Evolutionary conservation across 73 alveolate species (phyloP), one percentile per base, ranked within the genome.

Genomic region (Symbiodinium pilosum): DNA sequence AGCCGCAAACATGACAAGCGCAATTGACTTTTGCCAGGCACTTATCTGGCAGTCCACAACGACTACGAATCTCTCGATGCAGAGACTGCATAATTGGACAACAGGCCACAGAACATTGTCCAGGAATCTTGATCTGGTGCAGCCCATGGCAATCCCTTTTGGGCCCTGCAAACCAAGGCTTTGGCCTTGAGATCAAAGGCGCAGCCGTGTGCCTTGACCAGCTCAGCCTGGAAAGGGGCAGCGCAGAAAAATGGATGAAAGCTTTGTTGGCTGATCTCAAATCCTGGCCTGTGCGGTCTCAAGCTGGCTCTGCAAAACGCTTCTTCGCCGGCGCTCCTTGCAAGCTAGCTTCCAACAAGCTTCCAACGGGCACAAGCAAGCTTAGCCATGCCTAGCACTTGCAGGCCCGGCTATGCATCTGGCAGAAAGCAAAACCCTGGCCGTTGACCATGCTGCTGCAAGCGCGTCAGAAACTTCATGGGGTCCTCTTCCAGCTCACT

Each of bases 151-250:
- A 16, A 47, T 47, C 16, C 64, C 64, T 47, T 47, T 7, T 47
- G 64, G n/a, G n/a, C n/a, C n/a, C n/a, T n/a, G n/a, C n/a, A n/a
- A n/a, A n/a, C n/a, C n/a, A n/a, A n/a, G n/a, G n/a, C 54, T 12
- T 3, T 3, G 43, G 95, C 95, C 95, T 88, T 73, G 47, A 88
- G 95, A 30, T 88, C 95, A 43, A 88, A 64, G 26, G 95, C 95
- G n/a, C 95, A 38, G 86, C 64, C 95, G n/a, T 73, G 95, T 75
- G 71, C 95, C 69, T 38, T 88, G 30, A 54, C 95, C 77, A 40
- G 69, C 86, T 56, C 95, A 14, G 81, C 95, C 95, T 88, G 86
- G 28, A 64, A 64, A 30, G 85, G 12, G 21, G n/a, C n/a, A n/a
- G n/a, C n/a, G n/a, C n/a, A n/a, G n/a, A n/a, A n/a, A n/a, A 12